Base-by-base conservation (phyloP, 2,329 filamentous ascomycete genomes). In the Alternaria consortialis region DNA sequence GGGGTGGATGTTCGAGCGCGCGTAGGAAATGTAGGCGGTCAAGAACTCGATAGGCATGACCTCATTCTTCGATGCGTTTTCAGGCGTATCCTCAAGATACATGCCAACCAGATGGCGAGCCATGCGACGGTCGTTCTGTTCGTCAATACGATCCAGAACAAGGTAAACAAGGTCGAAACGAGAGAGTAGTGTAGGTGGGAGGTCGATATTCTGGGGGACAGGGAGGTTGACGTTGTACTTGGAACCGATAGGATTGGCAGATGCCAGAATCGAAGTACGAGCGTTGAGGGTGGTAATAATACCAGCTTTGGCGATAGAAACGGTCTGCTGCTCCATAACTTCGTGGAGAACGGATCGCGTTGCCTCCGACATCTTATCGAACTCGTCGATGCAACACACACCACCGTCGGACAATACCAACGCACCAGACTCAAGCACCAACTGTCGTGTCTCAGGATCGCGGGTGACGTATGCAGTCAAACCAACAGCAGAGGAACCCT, bases 91-190 rank as follows among this genome's bases (percentile, higher is more conserved):
- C 79, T 99, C 95, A 25, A 99, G 85, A 75, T 99, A 99, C 90
- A 99, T 96, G 57, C 93, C 93, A 32, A 99, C 88, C 72, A 99
- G 82, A 84, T 99, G 95, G 75, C 94, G 91, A 12, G 95, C 95
- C 57, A 99, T 84, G 44, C 93, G 89, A 64, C 94, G 90, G 79
- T 99, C 95, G 56, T 86, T 90, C 74, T 91, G 90, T 81, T 98
- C 95, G 74, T 98, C 94, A 52, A 96, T 90, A 7, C 92, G 92
- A 77, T 99, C 95, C 48, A 99, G 88, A 43, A 99, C 95, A 1
- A 99, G 88, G 76, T 99, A 99, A 52, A 99, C 94, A 7, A 99
- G 84, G 78, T 99, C 95, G 77, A 99, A 99, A 84, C 95, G 91
- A 5, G 94, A 97, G 53, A 99, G 87, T 7, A 99, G 85, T 0